A percentile compares a stretch with the other conserved stretches of the same genome.
phyloP scores from a whole-genome alignment of 306 rosid genomes.

The Chamaecrista fasciculata region DNA sequence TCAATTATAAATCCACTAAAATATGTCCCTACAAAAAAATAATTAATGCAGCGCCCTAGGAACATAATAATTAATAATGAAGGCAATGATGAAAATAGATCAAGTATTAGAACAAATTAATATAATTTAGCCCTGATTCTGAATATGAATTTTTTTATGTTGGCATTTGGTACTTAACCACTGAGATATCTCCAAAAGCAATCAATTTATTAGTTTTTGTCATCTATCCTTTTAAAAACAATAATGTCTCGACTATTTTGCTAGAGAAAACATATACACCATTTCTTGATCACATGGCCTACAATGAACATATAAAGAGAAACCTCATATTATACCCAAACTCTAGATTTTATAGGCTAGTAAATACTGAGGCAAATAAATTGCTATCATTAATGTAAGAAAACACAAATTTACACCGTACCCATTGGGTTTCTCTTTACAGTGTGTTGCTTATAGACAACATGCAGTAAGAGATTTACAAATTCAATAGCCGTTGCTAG shows the following conservation, averaged over 20 bases:
- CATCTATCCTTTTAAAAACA: too few species aligned
- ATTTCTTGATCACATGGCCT: too few species aligned
- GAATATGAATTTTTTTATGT: neutral
- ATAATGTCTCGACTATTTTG: too few species aligned
- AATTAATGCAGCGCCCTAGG: slow-evolving; percentile 8
- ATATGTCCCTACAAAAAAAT: neutral
- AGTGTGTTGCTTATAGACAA: slow-evolving; percentile 30
- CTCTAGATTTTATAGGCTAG: neutral
- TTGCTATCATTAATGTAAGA: slow-evolving; percentile 28
- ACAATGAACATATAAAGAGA: neutral
- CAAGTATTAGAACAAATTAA: slow-evolving; percentile 17
- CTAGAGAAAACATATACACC: too few species aligned
- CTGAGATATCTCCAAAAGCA: neutral
- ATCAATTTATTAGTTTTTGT: neutral
- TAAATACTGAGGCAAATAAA: neutral
- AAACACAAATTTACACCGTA: slow-evolving; percentile 31
- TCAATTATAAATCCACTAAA: slow-evolving; percentile 14
- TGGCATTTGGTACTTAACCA: neutral
- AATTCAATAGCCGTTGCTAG: slow-evolving; percentile 23
- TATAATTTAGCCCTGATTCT: neutral
- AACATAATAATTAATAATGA: slow-evolving; percentile 20
- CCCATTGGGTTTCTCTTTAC: slow-evolving; percentile 33
- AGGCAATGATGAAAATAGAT: neutral
- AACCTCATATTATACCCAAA: neutral
- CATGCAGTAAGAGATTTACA: slow-evolving; percentile 31